A percentile compares a stretch with the other conserved stretches of the same genome.
These are phyloP conservation scores for Rhexocercosporidium sp. DNA, from an alignment of 2,329 filamentous ascomycete genomes.

Conservation along the genomic window DNA sequence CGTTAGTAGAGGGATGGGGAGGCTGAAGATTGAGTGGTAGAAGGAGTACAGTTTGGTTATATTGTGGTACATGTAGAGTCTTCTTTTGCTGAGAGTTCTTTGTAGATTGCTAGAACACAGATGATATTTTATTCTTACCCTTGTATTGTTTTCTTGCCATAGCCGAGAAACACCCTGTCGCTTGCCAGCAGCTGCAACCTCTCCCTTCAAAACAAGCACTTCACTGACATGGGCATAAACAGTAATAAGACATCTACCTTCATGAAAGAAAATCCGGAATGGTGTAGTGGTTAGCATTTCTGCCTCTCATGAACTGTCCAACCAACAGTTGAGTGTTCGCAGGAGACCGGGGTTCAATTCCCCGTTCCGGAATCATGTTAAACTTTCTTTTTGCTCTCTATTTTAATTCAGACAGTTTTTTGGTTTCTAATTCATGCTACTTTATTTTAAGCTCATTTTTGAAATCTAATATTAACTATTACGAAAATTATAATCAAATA, in stretches of 20 bases:
- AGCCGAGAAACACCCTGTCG: too few species aligned
- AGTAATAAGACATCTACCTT: background rate
- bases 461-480: background rate
- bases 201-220: background rate
- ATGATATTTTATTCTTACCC: background rate
- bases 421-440: background rate
- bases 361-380: slow-evolving; percentile 5
- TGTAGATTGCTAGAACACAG: background rate
- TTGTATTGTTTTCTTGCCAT: background rate
- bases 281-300: slow-evolving; percentile 3
- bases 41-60: too few species aligned
- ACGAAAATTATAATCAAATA: background rate
- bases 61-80: background rate
- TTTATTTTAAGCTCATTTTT: background rate
- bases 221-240: background rate
- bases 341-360: too few species aligned
- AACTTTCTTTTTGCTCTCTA: too few species aligned
- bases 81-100: background rate
- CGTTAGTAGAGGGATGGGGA: slow-evolving; percentile 30
- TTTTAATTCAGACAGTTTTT: too few species aligned
- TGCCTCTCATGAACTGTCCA: too few species aligned
- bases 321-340: too few species aligned
- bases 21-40: slow-evolving; percentile 13
- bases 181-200: too few species aligned
- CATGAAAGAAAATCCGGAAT: background rate